Conservation (phyloP, 2,329 filamentous ascomycete genomes). For the Plectosphaerella sp. region DNA sequence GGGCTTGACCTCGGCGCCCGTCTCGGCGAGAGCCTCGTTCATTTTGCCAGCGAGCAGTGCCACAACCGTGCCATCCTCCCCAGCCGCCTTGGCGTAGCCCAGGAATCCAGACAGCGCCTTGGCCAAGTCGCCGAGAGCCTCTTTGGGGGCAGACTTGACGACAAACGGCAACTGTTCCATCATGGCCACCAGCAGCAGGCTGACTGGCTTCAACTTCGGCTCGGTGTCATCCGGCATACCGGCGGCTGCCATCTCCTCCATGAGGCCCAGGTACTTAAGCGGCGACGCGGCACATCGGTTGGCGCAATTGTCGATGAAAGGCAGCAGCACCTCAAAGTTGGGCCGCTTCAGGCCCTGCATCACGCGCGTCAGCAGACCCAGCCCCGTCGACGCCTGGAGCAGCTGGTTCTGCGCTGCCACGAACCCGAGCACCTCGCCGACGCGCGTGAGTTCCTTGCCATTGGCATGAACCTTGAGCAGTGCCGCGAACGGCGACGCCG, state of each 20-base stretch:
- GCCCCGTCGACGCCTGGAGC: constrained; percentile 45
- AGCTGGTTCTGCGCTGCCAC: constrained; percentile 64
- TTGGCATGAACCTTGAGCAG: constrained; percentile 56
- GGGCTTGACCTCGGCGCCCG: constrained; percentile 4
- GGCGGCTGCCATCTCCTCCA: constrained; percentile 46
- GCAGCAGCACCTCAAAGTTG: constrained; percentile 47
- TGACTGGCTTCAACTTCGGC: constrained; percentile 32
- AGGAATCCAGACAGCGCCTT: constrained; percentile 56
- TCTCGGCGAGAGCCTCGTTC: constrained; percentile 21
- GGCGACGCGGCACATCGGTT: constrained; percentile 70
- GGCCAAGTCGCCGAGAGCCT: constrained; percentile 42
- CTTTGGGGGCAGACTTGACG: constrained; percentile 42
- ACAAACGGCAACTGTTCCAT: constrained; percentile 75
- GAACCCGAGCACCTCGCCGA: constrained; percentile 46
- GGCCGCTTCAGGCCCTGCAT: constrained; percentile 25
- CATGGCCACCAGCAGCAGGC: constrained; percentile 64
- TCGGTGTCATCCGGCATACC: constrained; percentile 17
- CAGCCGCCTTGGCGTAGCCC: constrained; percentile 44
- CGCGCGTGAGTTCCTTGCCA: constrained; percentile 34
- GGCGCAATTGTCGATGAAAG: constrained; percentile 79
- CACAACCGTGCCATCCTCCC: constrained; percentile 31
- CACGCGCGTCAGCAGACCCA: constrained; percentile 41
- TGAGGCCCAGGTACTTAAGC: constrained; percentile 75
- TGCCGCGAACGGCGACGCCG: constrained; percentile 66
- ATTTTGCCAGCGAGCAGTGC: constrained; percentile 24